phyloP scores from a whole-genome alignment of 192 early-diverging fungal genomes.

The Podila epigama region DNA sequence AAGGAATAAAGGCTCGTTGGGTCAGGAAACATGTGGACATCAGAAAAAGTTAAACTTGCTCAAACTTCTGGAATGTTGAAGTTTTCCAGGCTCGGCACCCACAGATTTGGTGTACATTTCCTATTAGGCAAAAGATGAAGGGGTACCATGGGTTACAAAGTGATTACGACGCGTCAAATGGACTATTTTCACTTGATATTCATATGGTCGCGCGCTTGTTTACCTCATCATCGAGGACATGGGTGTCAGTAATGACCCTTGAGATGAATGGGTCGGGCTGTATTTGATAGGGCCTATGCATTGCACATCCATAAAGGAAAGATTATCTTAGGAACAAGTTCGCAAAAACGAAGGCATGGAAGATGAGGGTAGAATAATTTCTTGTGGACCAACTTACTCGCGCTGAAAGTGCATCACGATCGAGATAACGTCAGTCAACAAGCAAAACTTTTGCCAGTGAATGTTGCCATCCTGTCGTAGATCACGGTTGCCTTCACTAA shows the following conservation, averaged over 20 bases:
- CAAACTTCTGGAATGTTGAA: neutral
- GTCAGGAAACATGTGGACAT: no score
- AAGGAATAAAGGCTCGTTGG: neutral
- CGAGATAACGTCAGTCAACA: slow-evolving; percentile 72
- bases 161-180: no score
- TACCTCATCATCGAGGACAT: slow-evolving; percentile 44
- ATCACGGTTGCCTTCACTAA: slow-evolving; percentile 77
- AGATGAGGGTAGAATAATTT: neutral
- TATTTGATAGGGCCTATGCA: slow-evolving; percentile 30
- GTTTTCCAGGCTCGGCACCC: slow-evolving; percentile 1
- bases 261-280: slow-evolving; percentile 47
- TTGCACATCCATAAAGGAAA: no score
- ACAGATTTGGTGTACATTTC: slow-evolving; percentile 51
- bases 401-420: slow-evolving; percentile 66
- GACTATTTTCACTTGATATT: no score
- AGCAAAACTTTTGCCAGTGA: slow-evolving; percentile 76
- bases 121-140: neutral
- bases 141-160: no score
- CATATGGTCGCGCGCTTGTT: no score
- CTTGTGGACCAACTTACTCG: neutral
- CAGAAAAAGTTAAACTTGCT: slow-evolving; percentile 46
- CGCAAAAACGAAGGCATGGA: neutral
- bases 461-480: slow-evolving; percentile 67
- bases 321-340: neutral
- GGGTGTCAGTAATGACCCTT: slow-evolving; percentile 41